These are phyloP conservation scores for Agaricus blazei DNA, from an alignment of 768 basidiomycete genomes.

Conservation along the genomic window DNA sequence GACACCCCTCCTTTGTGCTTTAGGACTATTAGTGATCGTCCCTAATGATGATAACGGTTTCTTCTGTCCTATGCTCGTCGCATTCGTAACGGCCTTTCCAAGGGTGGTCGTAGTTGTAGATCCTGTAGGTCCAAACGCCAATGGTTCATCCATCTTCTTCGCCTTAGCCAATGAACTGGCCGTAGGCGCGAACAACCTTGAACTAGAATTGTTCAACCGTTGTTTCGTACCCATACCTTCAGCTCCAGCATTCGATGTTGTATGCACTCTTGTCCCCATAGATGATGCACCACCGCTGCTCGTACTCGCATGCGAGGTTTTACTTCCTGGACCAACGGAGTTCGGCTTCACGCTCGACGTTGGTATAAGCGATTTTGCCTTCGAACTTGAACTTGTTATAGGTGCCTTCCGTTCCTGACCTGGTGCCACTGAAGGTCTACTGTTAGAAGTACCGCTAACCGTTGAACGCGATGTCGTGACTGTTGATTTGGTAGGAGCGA, in stretches of 20 bases:
- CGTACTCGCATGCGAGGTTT: slow-evolving; percentile 6
- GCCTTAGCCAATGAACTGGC: slow-evolving; percentile 72
- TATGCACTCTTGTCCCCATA: slow-evolving; percentile 33
- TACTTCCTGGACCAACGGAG: slow-evolving; percentile 3
- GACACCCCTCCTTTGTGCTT: neutral
- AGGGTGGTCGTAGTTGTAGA: too few species aligned
- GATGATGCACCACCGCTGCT: slow-evolving; percentile 33
- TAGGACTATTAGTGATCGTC: slow-evolving; percentile 32
- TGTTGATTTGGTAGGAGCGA: neutral
- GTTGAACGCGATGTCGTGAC: neutral
- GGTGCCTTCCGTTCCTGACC: neutral
- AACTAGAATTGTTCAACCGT: slow-evolving; percentile 19
- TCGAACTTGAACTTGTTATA: neutral
- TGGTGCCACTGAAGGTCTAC: neutral
- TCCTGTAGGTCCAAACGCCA: neutral
- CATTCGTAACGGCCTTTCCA: neutral
- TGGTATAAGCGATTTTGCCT: slow-evolving; percentile 25
- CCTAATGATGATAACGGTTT: slow-evolving; percentile 18
- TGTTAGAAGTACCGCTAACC: neutral
- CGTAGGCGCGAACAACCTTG: slow-evolving; percentile 65
- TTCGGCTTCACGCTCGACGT: neutral
- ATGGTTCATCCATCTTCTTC: slow-evolving; percentile 14
- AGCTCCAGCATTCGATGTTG: slow-evolving; percentile 1
- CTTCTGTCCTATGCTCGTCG: slow-evolving; percentile 5
- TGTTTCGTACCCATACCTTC: slow-evolving; percentile 27